These are phyloP conservation scores for Porogramme epimiltina DNA, from an alignment of 1,284 basidiomycete species.

Conservation along the genomic window DNA sequence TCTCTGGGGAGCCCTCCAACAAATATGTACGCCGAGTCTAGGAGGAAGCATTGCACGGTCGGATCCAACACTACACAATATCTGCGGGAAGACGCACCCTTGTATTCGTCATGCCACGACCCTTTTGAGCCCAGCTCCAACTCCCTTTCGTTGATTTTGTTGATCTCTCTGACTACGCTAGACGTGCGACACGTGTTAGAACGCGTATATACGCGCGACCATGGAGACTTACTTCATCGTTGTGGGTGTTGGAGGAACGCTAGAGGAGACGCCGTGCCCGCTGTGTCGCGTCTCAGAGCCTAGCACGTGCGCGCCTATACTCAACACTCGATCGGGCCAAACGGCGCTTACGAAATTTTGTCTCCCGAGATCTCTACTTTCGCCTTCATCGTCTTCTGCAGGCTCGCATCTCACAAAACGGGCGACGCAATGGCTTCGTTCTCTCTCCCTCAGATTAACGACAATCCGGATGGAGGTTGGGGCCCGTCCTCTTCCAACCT, in stretches of 20 bases:
- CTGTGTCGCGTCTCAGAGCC: background rate
- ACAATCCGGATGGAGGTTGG: constrained; percentile 84
- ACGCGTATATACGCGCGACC: background rate
- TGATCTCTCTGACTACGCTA: constrained; percentile 93
- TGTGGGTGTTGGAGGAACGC: constrained; percentile 11
- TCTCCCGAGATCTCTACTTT: constrained; percentile 12
- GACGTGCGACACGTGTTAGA: constrained; percentile 12
- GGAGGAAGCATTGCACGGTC: background rate
- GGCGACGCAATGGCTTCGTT: constrained; percentile 69
- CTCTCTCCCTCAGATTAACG: constrained; percentile 74
- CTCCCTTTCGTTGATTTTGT: constrained; percentile 90
- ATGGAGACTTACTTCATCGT: constrained; percentile 66
- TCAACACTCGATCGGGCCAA: constrained; percentile 4
- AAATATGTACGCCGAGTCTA: constrained; percentile 95
- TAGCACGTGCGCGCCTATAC: constrained; percentile 21
- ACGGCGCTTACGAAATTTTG: constrained; percentile 27
- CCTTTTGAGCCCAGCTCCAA: constrained; percentile 78
- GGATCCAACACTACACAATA: background rate
- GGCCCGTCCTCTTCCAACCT: constrained; percentile 77
- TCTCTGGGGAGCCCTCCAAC: constrained; percentile 85
- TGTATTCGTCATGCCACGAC: constrained; percentile 98
- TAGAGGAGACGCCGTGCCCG: too few relatives aligned
- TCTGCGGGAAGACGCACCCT: constrained; percentile 47
- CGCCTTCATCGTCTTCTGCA: constrained; percentile 6
- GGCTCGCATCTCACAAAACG: background rate